Conservation (phyloP, 1,139 yeast genomes). For the Sugiyamaella sp. region DNA sequence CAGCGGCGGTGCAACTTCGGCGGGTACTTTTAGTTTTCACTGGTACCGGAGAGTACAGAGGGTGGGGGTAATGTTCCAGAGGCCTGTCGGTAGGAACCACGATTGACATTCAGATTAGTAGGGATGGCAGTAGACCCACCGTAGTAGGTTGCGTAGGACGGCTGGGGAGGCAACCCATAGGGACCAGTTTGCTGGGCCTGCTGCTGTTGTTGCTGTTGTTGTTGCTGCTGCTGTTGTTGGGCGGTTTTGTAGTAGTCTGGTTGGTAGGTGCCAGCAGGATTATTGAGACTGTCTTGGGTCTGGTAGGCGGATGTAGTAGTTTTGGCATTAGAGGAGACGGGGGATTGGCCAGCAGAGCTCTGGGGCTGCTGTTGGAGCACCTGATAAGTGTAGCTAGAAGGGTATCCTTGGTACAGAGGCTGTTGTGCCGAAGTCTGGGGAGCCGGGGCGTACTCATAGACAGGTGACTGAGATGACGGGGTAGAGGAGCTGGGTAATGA, state of each 20-base stretch:
- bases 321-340: not conserved
- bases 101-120: not conserved
- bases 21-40: not conserved
- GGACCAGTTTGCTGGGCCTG: constrained; percentile 12
- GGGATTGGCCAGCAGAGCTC: constrained; percentile 4
- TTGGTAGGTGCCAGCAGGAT: not conserved
- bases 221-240: not conserved
- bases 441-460: constrained; percentile 12
- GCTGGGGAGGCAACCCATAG: constrained; percentile 16
- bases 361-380: constrained; percentile 14
- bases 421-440: constrained; percentile 7
- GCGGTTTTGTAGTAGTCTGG: constrained; percentile 1
- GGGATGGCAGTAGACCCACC: constrained; percentile 14
- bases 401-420: constrained; percentile 14
- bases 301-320: not conserved
- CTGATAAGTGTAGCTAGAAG: constrained; percentile 13
- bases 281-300: not conserved
- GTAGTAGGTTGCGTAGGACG: constrained; percentile 14
- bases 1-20: not conserved
- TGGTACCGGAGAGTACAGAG: constrained; percentile 13
- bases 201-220: not conserved
- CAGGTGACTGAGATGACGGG: constrained; percentile 13
- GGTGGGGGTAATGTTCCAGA: constrained; percentile 15
- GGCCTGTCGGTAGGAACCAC: constrained; percentile 5
- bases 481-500: constrained; percentile 4